Evolutionary conservation across 1,139 yeast species (phyloP).

Genomic region (Geotrichum australiense): DNA sequence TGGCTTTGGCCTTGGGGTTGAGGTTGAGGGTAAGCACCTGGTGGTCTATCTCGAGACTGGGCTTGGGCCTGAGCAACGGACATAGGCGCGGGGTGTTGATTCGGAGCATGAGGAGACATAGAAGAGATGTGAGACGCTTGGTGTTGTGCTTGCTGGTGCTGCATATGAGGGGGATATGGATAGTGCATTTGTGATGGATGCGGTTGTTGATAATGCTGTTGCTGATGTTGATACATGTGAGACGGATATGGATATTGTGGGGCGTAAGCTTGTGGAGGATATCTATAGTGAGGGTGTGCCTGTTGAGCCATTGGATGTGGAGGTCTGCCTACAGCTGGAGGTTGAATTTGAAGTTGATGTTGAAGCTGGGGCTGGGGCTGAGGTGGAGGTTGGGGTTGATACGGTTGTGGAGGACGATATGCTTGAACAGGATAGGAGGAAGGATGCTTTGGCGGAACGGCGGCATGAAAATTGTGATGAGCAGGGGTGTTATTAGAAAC

Average conservation of each 20-base stretch:
- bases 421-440: background rate
- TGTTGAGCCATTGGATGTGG: background rate
- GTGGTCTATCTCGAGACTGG: background rate
- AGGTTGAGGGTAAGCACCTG: background rate
- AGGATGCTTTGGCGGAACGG: background rate
- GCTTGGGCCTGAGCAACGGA: background rate
- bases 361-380: background rate
- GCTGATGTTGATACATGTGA: background rate
- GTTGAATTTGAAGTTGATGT: background rate
- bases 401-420: background rate
- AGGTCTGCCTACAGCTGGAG: background rate
- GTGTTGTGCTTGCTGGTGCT: background rate
- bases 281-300: conserved; percentile 1
- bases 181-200: background rate
- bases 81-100: too few relatives aligned
- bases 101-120: too few relatives aligned
- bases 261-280: background rate
- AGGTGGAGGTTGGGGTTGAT: background rate
- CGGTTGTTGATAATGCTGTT: background rate
- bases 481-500: background rate
- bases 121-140: too few relatives aligned
- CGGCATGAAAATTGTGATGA: background rate
- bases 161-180: background rate
- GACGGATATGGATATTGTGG: background rate
- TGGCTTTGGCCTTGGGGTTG: background rate